A percentile compares a stretch with the other conserved stretches of the same genome.
These are phyloP conservation scores for Trichosporon sp. DNA, from an alignment of 1,284 basidiomycete species.

Conservation along the genomic window DNA sequence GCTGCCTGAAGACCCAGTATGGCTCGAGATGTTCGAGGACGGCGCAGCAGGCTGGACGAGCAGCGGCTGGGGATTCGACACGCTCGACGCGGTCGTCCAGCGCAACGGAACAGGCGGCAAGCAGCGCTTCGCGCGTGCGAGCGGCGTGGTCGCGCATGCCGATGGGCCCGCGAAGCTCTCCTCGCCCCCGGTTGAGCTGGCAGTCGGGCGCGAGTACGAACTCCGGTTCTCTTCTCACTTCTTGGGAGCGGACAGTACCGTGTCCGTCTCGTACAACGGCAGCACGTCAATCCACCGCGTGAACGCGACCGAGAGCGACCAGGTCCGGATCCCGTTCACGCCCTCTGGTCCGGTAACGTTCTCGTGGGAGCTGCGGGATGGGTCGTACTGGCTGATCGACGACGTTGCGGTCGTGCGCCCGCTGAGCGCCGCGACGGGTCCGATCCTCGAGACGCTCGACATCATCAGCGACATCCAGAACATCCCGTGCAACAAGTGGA, in stretches of 20 bases:
- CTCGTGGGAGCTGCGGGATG: not conserved
- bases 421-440: not conserved
- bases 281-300: not conserved
- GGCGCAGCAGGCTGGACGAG: not conserved
- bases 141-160: not conserved
- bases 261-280: not conserved
- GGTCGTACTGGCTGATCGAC: slow-evolving; percentile 9
- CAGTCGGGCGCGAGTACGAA: not conserved
- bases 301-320: not conserved
- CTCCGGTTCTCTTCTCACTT: slow-evolving; percentile 8
- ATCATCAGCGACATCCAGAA: slow-evolving; percentile 12
- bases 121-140: slow-evolving; percentile 2
- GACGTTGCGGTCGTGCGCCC: slow-evolving; percentile 7
- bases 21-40: slow-evolving; percentile 8
- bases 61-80: not conserved
- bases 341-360: not conserved
- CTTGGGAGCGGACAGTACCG: not conserved
- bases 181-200: not conserved
- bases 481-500: not conserved
- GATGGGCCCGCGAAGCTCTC: not conserved
- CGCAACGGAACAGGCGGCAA: not conserved
- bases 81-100: not conserved
- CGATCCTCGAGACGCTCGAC: not conserved
- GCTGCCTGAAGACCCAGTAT: slow-evolving; percentile 2
- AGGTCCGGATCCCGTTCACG: not conserved